Base-by-base conservation (phyloP, 2,329 filamentous ascomycete genomes). In the Trichoderma hamatum region DNA sequence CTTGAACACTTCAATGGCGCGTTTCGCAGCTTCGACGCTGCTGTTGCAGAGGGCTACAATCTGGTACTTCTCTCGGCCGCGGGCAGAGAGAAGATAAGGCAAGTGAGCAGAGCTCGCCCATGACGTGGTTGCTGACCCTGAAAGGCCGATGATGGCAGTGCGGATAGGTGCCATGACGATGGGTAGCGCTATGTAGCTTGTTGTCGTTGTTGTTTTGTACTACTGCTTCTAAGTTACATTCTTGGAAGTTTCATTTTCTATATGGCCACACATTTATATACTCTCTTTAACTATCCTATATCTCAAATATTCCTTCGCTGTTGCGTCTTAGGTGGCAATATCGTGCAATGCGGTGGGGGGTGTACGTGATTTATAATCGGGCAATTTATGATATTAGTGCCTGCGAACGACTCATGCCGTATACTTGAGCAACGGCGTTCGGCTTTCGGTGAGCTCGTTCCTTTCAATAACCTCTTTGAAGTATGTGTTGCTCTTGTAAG, bases 61-160 rank as follows among this genome's bases (percentile, higher is more conserved):
- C 30, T 80, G 69, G 70, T 82, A 88, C 14, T 81, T 78, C 2
- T 78, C 71, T 19, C 79, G 80, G 9, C 82, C 81, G 3, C 75
- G 78, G 0, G 82, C 76, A 0, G 85, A 85, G 34, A 83, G 76
- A 3, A 90, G 83, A 74, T 89, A 89, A 0, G 89, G 86, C 0
- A 90, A 82, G 73, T 90, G 88, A 2, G 84, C 86, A 30, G 74
- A 72, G 36, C 78, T 80, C 2, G 86, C 87, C 88, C 88, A 90
- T 0, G 83, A 82, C 5, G 81, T 82, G 34, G 80, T 80, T 61
- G 85, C 83, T 1, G 81, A 80, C 66, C 84, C 78, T 1, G 85
- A 88, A 64, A 89, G 85, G 56, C 87, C 88, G 69, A 89, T 81
- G n/a, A 90, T 80, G 34, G 83, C 88, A 19, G 86, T 77, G 64